A percentile compares a stretch with the other conserved stretches of the same genome.
phyloP scores from a whole-genome alignment of 106 monocot genomes.

The Dendrobium nobile region DNA sequence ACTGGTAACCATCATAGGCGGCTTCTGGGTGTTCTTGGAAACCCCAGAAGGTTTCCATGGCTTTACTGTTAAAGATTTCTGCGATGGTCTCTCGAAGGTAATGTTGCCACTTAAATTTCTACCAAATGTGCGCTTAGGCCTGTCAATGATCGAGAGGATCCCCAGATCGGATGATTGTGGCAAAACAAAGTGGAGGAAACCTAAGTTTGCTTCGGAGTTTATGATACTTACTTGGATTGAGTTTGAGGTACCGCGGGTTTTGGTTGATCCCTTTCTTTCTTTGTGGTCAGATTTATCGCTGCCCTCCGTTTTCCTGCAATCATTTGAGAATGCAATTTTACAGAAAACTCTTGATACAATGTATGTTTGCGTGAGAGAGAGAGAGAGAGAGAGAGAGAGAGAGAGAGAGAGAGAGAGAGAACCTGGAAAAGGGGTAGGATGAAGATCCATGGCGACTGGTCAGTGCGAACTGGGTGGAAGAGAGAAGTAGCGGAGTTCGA shows the following conservation, averaged over 20 bases:
- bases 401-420: slow-evolving; percentile 6
- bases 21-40: slow-evolving; percentile 3
- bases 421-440: slow-evolving; percentile 3
- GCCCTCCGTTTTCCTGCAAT: slow-evolving; percentile 19
- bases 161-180: not conserved
- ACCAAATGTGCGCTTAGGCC: slow-evolving; percentile 58
- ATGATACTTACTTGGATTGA: not conserved
- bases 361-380: not conserved
- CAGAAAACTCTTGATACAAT: not conserved
- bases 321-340: not conserved
- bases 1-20: not conserved
- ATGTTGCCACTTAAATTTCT: slow-evolving; percentile 39
- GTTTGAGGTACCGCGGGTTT: not conserved
- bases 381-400: not conserved
- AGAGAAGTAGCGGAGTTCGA: slow-evolving; percentile 15
- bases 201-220: not conserved
- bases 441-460: slow-evolving; percentile 31
- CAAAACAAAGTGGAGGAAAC: no score
- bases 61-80: slow-evolving; percentile 10
- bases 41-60: slow-evolving; percentile 25
- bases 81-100: slow-evolving; percentile 19
- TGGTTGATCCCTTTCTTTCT: slow-evolving; percentile 1
- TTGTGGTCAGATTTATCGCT: not conserved
- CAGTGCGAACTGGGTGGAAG: not conserved
- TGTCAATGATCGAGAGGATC: not conserved